These are phyloP conservation scores for Barnettozyma hawaiiensis DNA, from an alignment of 1,139 yeast species.

Conservation along the genomic window DNA sequence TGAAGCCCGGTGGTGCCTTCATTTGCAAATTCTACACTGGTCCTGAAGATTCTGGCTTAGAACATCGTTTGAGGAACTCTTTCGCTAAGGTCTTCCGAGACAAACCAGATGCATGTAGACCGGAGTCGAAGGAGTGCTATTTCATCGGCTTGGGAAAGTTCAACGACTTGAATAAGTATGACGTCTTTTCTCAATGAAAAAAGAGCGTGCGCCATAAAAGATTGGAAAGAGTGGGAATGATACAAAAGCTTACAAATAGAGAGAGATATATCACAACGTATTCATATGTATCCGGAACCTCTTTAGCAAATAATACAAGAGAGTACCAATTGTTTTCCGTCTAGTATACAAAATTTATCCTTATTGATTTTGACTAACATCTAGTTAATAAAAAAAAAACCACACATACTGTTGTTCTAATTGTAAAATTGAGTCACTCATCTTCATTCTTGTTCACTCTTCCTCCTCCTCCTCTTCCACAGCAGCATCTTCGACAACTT, in stretches of 20 bases:
- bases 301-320: not conserved
- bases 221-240: too few species aligned
- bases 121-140: conserved; percentile 63
- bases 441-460: not conserved
- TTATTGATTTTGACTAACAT: not conserved
- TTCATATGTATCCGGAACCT: not conserved
- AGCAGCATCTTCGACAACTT: conserved; percentile 12
- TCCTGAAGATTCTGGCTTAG: conserved; percentile 56
- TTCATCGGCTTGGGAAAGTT: conserved; percentile 57
- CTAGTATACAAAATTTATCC: conserved; percentile 1
- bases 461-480: conserved; percentile 2
- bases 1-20: conserved; percentile 65
- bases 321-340: not conserved
- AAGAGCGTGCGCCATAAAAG: too few species aligned
- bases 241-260: too few species aligned
- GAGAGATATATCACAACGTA: too few species aligned
- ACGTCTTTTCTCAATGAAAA: conserved; percentile 35
- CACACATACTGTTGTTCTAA: too few species aligned
- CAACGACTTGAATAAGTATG: conserved; percentile 40
- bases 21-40: conserved; percentile 73
- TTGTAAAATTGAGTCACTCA: not conserved
- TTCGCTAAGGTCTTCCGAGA: conserved; percentile 54
- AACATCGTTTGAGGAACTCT: conserved; percentile 48
- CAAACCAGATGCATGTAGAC: conserved; percentile 57
- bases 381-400: not conserved